These are phyloP conservation scores for Fusarium pseudocircinatum DNA, from an alignment of 2,329 filamentous ascomycete genomes.

Conservation along the genomic window DNA sequence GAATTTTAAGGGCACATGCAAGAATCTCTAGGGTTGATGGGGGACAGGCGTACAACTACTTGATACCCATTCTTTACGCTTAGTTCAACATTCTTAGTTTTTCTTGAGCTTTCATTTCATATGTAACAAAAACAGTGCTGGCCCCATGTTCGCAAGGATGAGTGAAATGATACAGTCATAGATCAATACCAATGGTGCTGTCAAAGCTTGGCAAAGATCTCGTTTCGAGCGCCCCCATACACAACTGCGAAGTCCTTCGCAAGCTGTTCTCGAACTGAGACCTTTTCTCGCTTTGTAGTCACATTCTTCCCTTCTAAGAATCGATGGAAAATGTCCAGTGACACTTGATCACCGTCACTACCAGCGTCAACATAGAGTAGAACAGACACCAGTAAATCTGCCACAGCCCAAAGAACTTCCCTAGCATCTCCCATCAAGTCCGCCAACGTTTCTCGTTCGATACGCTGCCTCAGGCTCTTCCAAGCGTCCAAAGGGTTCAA, in stretches of 20 bases:
- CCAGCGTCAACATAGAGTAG: conserved; percentile 54
- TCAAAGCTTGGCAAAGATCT: conserved; percentile 40
- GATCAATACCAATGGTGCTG: not conserved
- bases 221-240: conserved; percentile 43
- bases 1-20: conserved; percentile 43
- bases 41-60: too few relatives aligned
- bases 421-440: conserved; percentile 59
- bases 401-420: conserved; percentile 54
- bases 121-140: not conserved
- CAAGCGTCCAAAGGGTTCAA: conserved; percentile 51
- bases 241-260: conserved; percentile 48
- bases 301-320: conserved; percentile 48
- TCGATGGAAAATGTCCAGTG: conserved; percentile 52
- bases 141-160: not conserved
- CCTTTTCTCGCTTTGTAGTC: conserved; percentile 26
- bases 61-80: not conserved
- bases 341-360: conserved; percentile 49
- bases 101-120: not conserved
- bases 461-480: conserved; percentile 49
- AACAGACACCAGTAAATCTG: conserved; percentile 56
- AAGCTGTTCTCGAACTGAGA: conserved; percentile 42
- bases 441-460: conserved; percentile 49
- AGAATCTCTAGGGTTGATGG: conserved; percentile 19
- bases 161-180: not conserved
- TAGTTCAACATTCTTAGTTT: not conserved